Evolutionary conservation across 176 grass and related monocot species (phyloP), one percentile per base, ranked within the genome.

Genomic region (Paspalum notatum): DNA sequence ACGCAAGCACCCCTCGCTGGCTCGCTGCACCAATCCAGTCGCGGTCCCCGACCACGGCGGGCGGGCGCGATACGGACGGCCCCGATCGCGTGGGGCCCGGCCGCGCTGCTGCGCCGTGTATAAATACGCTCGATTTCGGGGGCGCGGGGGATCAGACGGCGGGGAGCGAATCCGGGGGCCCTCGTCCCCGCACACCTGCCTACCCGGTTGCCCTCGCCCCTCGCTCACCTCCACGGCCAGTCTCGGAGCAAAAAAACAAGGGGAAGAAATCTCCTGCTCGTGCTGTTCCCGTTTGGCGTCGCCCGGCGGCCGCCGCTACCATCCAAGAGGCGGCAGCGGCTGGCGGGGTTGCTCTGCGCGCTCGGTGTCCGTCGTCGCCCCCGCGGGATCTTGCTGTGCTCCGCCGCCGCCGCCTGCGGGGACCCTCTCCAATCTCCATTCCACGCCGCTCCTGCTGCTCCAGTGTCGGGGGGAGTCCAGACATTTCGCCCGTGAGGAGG

Each of bases 121-220:
- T 90, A 90, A 86, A 74, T 78, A 67, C 22, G 12, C 78, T 85
- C 78, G 58, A 62, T 89, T 73, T 82, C 65, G 12, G 58, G 39
- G 87, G 18, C 49, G 71, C 71, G 54, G 53, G 8, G 77, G 65
- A 85, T 89, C 83, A 62, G 83, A 85, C 87, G 87, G 83, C 65
- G n/a, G 65, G 21, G 79, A 90, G 83, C 79, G 79, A 86, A 90
- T 82, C 83, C 83, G 43, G 88, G 80, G 65, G 32, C 32, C 22
- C 72, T 57, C 57, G 55, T 71, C 65, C 26, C 82, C 32, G 4
- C 17, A 77, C 71, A 77, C 77, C 76, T 68, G 57, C 80, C 63
- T 16, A 2, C 4, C 17, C 6, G 4, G 5, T 7, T 17, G 1
- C 24, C 43, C 0, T 26, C 48, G 2, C 0, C 7, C 59, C 1